Evolutionary conservation across 75 land plant species (phyloP), one percentile per base, ranked within the genome.

Genomic region (Pinus tabuliformis): DNA sequence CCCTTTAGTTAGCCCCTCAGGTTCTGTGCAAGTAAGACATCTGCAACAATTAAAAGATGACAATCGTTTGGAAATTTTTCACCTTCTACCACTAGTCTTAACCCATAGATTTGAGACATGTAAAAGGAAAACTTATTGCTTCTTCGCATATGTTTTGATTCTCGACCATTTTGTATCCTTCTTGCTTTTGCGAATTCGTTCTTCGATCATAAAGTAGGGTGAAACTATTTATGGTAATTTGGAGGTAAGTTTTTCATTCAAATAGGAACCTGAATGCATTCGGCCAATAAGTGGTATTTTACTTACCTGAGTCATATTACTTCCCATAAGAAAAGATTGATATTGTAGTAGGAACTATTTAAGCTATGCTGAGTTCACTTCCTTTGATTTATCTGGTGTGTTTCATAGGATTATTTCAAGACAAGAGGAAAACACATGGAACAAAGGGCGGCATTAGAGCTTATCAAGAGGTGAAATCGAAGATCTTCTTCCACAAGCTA

Each of bases 211-310:
- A 33, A 71, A 73, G 76, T 81, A 96, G 97, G 95, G 98, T 21
- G 99, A 94, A 84, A 97, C 94, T 81, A 89, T 97, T 30, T 63
- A 94, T 74, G 95, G 95, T 61, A 97, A 88, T 75, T 83, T 97
- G n/a, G 98, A 95, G 39, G 98, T 98, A 18, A 81, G 92, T 16
- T 97, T 97, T 75, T 92, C 95, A 3, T 92, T 81, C 75, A 86
- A 87, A 28, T 97, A 95, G 99, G 94, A 94, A 82, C 95, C 98
- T 7, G 88, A 89, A 82, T 92, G 88, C 83, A 77, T 57, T 58
- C 89, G 86, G 54, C 73, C 80, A 62, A 90, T 94, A 13, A 83
- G 22, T 5, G 95, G 94, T 4, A 95, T 95, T 56, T 56, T 79
- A 65, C 68, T 83, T 58, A 74, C 77, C 9, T 74, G 81, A 80